Percentiles rank a stretch among this genome's conserved stretches.
These are phyloP conservation scores for Aspergillus versicolor DNA, from an alignment of 2,329 filamentous ascomycete species.

Conservation along the genomic window DNA sequence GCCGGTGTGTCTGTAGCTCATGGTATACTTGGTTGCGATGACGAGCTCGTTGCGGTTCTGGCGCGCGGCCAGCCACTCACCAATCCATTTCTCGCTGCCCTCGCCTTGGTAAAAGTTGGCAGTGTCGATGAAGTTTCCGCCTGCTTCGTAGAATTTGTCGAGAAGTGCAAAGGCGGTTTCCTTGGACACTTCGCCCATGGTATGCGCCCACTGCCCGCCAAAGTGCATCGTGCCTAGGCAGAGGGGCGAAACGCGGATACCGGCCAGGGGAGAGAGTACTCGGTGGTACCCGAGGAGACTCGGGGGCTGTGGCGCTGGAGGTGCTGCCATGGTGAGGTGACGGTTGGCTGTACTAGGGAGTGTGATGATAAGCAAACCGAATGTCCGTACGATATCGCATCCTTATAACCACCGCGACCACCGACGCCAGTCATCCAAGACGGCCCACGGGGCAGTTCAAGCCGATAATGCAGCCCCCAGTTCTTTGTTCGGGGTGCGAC, in stretches of 20 bases:
- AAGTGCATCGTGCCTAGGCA: constrained; percentile 37
- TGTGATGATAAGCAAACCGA: background rate
- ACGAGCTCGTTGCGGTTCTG: constrained; percentile 66
- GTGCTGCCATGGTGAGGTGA: background rate
- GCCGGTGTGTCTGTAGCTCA: constrained; percentile 52
- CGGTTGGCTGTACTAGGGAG: background rate
- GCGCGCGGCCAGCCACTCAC: constrained; percentile 66
- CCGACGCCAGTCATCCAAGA: too few relatives aligned
- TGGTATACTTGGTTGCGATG: constrained; percentile 68
- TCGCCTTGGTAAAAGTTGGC: constrained; percentile 66
- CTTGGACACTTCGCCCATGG: constrained; percentile 64
- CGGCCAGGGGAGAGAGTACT: constrained; percentile 63
- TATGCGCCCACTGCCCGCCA: constrained; percentile 18
- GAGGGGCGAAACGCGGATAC: constrained; percentile 64
- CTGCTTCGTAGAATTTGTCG: constrained; percentile 62
- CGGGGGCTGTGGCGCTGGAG: constrained; percentile 51
- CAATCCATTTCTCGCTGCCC: constrained; percentile 63
- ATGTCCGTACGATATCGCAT: background rate
- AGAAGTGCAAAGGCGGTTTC: constrained; percentile 60
- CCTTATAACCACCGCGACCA: background rate
- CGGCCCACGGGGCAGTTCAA: too few relatives aligned
- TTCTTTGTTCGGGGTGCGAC: background rate
- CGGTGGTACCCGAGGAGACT: constrained; percentile 64
- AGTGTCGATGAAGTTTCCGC: constrained; percentile 73
- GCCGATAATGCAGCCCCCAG: too few relatives aligned